Conservation (phyloP, 2,329 filamentous ascomycete genomes). For the Sphaerulina musiva region DNA sequence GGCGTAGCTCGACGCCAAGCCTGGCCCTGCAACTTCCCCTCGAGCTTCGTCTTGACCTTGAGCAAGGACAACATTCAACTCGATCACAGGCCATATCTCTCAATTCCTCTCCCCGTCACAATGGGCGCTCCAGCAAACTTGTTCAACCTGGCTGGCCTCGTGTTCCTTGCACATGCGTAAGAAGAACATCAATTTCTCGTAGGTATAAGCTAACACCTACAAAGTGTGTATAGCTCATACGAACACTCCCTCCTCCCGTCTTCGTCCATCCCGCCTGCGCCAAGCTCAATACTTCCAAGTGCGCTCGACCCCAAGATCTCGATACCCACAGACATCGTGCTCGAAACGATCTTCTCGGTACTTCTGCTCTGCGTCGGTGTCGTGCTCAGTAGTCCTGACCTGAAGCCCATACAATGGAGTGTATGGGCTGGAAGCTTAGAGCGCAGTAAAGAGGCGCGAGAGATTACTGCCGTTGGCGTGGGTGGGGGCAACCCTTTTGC, state of each 20-base stretch:
- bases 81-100: background rate
- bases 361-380: constrained; percentile 76
- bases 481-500: constrained; percentile 75
- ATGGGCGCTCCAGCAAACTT: constrained; percentile 69
- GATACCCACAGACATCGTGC: constrained; percentile 76
- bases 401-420: constrained; percentile 79
- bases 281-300: constrained; percentile 30
- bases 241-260: constrained; percentile 71
- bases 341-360: constrained; percentile 78
- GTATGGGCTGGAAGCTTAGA: constrained; percentile 81
- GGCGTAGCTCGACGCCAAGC: background rate
- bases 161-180: constrained; percentile 84
- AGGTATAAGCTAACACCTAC: constrained; percentile 19
- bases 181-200: constrained; percentile 29
- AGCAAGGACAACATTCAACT: background rate
- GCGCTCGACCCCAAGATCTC: constrained; percentile 29
- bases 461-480: constrained; percentile 57
- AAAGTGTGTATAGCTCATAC: constrained; percentile 90
- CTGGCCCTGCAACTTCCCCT: background rate
- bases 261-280: constrained; percentile 37
- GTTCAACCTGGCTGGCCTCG: constrained; percentile 65
- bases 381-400: constrained; percentile 65
- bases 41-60: background rate
- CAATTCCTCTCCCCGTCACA: constrained; percentile 12
- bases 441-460: constrained; percentile 52